Evolutionary conservation across 345 rosid species (phyloP), one percentile per base, ranked within the genome.

Genomic region (Reutealis trisperma): DNA sequence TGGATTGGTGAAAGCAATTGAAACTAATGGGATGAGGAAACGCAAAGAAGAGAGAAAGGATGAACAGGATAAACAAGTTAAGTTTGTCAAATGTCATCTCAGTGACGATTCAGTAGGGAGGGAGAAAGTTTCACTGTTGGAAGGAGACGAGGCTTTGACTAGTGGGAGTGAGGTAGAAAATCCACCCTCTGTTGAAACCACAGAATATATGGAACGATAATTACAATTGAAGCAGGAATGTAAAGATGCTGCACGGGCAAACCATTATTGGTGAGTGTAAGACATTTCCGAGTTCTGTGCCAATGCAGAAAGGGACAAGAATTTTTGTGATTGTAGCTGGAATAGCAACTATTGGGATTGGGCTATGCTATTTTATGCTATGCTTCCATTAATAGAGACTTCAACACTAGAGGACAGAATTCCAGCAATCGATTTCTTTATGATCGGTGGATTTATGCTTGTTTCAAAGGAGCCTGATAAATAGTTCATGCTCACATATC

Each of bases 21-120:
- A 75, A 64, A 64, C 75, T 57, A 80, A 82, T 51, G 80, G 75
- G 63, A 80, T 88, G 25, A 92, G 89, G 82, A 92, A 94, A 71
- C 96, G 93, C 72, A 92, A 89, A 87, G 93, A 89, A 68, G 88
- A 81, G 79, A 74, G 78, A 64, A 59, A 67, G 30, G 75, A 71
- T 60, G 96, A 87, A 77, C 83, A 70, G 44, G 83, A 85, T 70
- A 75, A 71, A 63, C 87, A 86, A 27, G 67, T 78, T 65, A 92
- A 90, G 85, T 58, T 84, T 74, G 77, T 82, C 52, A 94, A 86
- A 79, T 83, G 75, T 84, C 80, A 85, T 27, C 76, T 72, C 51
- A 82, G 27, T 19, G 88, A 75, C n/a, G 75, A 73, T 67, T 72
- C 69, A 4, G 62, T 5, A 8, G 62, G 1, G 14, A 75, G 72